phyloP scores from a whole-genome alignment of 345 rosid genomes.

The Firmiana major region DNA sequence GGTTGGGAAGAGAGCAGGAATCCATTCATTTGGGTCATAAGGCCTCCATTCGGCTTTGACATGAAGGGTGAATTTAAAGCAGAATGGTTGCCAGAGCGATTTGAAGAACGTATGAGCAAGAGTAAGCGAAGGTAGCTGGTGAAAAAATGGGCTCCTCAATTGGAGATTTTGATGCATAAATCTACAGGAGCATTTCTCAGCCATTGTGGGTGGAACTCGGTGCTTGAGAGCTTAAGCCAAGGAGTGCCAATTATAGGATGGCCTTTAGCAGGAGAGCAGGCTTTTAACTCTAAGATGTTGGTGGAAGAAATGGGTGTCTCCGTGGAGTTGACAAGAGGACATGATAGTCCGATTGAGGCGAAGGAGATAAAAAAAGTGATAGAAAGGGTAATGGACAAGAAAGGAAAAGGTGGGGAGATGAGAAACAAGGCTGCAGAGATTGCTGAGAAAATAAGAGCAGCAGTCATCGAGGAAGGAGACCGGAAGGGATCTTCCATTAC shows the following conservation, averaged over 20 bases:
- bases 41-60: conserved; percentile 43
- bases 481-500: no score
- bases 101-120: conserved; percentile 18
- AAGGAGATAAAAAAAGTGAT: conserved; percentile 29
- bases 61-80: conserved; percentile 26
- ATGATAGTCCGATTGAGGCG: conserved; percentile 8
- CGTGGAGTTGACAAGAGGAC: conserved; percentile 37
- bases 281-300: conserved; percentile 41
- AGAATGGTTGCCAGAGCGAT: conserved; percentile 49
- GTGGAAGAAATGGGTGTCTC: conserved; percentile 45
- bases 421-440: conserved; percentile 30
- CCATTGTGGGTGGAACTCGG: conserved; percentile 57
- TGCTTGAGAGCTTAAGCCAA: conserved; percentile 44
- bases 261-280: conserved; percentile 48
- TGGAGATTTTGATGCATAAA: conserved; percentile 38
- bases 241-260: conserved; percentile 48
- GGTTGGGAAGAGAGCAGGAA: conserved; percentile 34
- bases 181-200: conserved; percentile 44
- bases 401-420: conserved; percentile 35
- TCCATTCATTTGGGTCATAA: conserved; percentile 45
- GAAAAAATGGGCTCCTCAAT: conserved; percentile 42
- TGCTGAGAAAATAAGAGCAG: conserved; percentile 15
- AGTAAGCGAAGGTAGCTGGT: conserved; percentile 33
- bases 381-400: conserved; percentile 30
- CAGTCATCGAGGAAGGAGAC: not conserved